Base-by-base conservation (phyloP, 148 eudicot genomes). In the Fagopyrum tataricum region DNA sequence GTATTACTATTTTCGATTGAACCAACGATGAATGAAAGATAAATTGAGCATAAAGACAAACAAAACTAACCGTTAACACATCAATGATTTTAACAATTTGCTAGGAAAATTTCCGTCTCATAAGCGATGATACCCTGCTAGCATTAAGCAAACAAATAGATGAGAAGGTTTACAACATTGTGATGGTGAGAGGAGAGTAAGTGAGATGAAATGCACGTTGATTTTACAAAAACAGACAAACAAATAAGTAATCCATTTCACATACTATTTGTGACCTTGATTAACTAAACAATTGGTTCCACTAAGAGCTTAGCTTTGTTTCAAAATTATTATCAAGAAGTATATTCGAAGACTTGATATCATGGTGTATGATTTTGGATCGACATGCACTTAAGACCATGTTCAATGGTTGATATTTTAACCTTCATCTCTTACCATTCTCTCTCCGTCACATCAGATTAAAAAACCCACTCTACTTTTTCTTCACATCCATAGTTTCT, bases 321-420 rank as follows among this genome's bases (percentile, higher is more conserved):
- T 69, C 72, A 69, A 69, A 69, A 69, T 69, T 14, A 7, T 41
- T 13, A 14, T 69, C 49, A 18, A 69, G 72, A 69, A 69, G 72
- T 4, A 69, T 69, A 69, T 69, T 69, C 10, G 72, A 42, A n/a
- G 51, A 48, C 51, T 69, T 69, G 72, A 69, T 69, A 44, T 69
- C 72, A 43, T 49, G 72, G 13, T 69, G 72, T 41, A 69, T 69
- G 26, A 69, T 69, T 21, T 69, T 69, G 31, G 72, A 49, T 26
- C 23, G 72, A 69, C 72, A 48, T 69, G 72, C 23, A 69, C 12
- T n/a, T 41, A 14, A n/a, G n/a, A n/a, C n/a, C n/a, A n/a, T n/a
- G n/a, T n/a, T n/a, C n/a, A n/a, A n/a, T n/a, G n/a, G n/a, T n/a
- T n/a, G n/a, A n/a, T n/a, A n/a, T n/a, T n/a, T n/a, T n/a, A n/a